Base-by-base conservation (phyloP, 768 basidiomycete species). In the Phanerodontia chrysosporium region DNA sequence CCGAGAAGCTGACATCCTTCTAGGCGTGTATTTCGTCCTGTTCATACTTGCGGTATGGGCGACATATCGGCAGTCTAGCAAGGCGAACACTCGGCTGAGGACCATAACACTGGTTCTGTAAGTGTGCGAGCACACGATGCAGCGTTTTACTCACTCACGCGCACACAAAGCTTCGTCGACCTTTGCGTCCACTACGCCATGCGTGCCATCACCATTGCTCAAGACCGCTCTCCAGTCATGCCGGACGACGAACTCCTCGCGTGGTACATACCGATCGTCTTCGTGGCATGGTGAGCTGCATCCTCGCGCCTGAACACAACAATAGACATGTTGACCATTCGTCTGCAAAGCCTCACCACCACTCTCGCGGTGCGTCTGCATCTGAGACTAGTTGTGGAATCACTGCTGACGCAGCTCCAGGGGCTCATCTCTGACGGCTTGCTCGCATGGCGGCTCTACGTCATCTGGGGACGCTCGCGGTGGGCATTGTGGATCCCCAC, bases 391-490 rank as follows among this genome's bases (percentile, higher is more conserved):
- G n/a, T 13, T 22, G 12, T 39, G 7, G 3, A 35, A 35, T 13
- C 6, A 13, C 32, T 28, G 18, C 14, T 22, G 6, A 54, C 25
- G 12, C 13, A 7, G n/a, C 22, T 4, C 27, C 45, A 68, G 66
- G 64, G 61, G 5, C 48, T 65, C 29, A 55, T 65, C 24, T 65
- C 65, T 2, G 67, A 68, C 55, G 62, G 64, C n/a, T 60, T 65
- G 21, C 35, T 68, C 10, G 67, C 59, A 4, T 68, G 67, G 67
- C 64, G 67, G 2, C 65, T 68, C 45, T 66, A 68, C 42, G 45
- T 65, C 29, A 52, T 68, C 28, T 68, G 56, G 48, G 45, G 32
- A 1, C 58, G 42, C 29, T 5, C 39, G 24, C 59, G 51, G 10
- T 68, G 67, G 67, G 61, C 66, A 0, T 48, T 68, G 2, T 68